These are phyloP conservation scores for Alternaria incomplexa DNA, from an alignment of 2,329 filamentous ascomycete species.

Conservation along the genomic window DNA sequence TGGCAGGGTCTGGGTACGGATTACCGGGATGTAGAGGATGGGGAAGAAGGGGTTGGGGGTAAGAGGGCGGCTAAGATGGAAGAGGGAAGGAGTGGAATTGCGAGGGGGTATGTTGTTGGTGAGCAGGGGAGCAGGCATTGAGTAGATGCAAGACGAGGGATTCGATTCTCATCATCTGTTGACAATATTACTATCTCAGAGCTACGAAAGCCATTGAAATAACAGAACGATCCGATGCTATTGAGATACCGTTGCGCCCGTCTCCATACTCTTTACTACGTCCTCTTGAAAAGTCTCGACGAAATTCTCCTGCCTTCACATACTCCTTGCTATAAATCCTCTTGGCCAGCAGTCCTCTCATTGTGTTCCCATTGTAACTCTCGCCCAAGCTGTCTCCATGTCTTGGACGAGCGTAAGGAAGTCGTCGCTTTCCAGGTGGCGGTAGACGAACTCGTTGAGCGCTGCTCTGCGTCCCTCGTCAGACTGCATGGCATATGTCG, in stretches of 20 bases:
- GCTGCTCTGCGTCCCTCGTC: constrained; percentile 50
- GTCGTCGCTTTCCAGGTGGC: constrained; percentile 56
- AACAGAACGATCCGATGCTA: not conserved
- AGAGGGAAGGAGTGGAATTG: constrained; percentile 85
- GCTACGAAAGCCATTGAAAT: not conserved
- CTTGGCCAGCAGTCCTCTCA: not conserved
- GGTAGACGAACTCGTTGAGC: constrained; percentile 59
- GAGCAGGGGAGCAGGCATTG: constrained; percentile 48
- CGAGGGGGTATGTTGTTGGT: constrained; percentile 84
- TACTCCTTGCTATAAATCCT: not conserved
- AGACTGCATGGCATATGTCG: constrained; percentile 48
- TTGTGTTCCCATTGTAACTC: constrained; percentile 26
- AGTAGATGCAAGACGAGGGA: not conserved
- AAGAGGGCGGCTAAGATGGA: constrained; percentile 71
- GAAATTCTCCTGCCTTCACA: constrained; percentile 1
- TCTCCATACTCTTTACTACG: too few relatives aligned
- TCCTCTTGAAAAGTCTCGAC: not conserved
- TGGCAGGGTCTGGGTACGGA: constrained; percentile 94
- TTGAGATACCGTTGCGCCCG: not conserved
- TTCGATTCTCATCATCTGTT: not conserved
- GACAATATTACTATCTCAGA: not conserved
- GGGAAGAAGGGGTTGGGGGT: constrained; percentile 58
- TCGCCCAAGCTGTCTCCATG: constrained; percentile 56
- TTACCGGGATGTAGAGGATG: constrained; percentile 69
- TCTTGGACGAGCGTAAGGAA: constrained; percentile 61